A percentile compares a stretch with the other conserved stretches of the same genome.
phyloP scores from a whole-genome alignment of 257 asterid species.

The Solanum chiquidenum region DNA sequence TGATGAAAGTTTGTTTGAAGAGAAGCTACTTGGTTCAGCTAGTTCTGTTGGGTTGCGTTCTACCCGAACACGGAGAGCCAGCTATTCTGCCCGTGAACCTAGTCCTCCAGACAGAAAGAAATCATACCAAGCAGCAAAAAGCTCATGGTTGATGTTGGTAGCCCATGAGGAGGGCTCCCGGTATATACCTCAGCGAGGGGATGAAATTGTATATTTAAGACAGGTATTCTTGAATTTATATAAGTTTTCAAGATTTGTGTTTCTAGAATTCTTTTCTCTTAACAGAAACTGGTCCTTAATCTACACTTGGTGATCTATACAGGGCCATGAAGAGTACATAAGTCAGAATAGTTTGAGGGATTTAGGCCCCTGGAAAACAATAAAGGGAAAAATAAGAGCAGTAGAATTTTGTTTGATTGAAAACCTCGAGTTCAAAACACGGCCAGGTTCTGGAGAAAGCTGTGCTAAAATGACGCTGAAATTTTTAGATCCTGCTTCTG shows the following conservation, averaged over 20 bases:
- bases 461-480: constrained; percentile 77
- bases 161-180: constrained; percentile 80
- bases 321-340: constrained; percentile 91
- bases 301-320: constrained; percentile 9
- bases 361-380: constrained; percentile 65
- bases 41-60: constrained; percentile 55
- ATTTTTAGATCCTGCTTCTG: constrained; percentile 64
- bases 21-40: constrained; percentile 34
- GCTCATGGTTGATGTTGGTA: constrained; percentile 76
- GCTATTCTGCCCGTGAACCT: constrained; percentile 28
- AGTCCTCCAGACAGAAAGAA: constrained; percentile 60
- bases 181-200: constrained; percentile 82
- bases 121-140: constrained; percentile 51
- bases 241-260: neutral
- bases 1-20: constrained; percentile 47
- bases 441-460: constrained; percentile 94
- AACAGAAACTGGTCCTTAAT: constrained; percentile 1
- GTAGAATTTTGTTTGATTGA: constrained; percentile 81
- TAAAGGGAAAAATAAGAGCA: constrained; percentile 52
- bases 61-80: constrained; percentile 52
- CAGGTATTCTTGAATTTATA: constrained; percentile 43
- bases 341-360: constrained; percentile 29
- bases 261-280: neutral
- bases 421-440: constrained; percentile 58
- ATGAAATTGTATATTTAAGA: constrained; percentile 73